Conservation (phyloP, 2,329 filamentous ascomycete genomes). For the Talaromyces pinophilus region DNA sequence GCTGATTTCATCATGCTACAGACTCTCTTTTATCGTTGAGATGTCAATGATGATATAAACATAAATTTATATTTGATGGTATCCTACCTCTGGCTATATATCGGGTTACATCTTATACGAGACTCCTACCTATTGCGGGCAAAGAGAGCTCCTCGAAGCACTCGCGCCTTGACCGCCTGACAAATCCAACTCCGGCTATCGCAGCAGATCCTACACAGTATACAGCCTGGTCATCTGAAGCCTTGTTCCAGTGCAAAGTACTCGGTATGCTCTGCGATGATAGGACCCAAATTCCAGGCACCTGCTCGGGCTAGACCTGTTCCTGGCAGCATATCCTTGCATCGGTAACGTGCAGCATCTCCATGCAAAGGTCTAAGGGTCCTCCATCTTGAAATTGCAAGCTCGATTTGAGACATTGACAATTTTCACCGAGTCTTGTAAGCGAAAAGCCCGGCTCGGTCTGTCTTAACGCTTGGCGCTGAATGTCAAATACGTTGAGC, state of each 20-base stretch:
- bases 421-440: neutral
- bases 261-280: neutral
- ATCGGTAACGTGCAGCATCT: conserved; percentile 14
- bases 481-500: neutral
- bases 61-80: neutral
- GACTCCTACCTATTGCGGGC: neutral
- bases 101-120: neutral
- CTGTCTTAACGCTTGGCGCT: neutral
- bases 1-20: conserved; percentile 5
- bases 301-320: conserved; percentile 10
- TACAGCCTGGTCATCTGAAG: neutral
- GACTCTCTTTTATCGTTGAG: neutral
- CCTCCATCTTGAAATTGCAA: neutral
- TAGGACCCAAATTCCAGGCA: neutral
- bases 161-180: neutral
- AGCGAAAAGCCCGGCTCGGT: neutral
- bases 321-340: conserved; percentile 15
- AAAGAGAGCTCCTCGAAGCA: neutral
- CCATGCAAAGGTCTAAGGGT: neutral
- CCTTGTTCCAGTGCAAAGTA: neutral
- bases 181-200: neutral
- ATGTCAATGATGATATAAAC: neutral
- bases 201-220: neutral
- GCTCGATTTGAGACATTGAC: neutral
- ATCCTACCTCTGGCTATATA: neutral